Evolutionary conservation across 371 early-diverging fungal species (phyloP), one percentile per base, ranked within the genome.

Genomic region (Apophysomyces sp.): DNA sequence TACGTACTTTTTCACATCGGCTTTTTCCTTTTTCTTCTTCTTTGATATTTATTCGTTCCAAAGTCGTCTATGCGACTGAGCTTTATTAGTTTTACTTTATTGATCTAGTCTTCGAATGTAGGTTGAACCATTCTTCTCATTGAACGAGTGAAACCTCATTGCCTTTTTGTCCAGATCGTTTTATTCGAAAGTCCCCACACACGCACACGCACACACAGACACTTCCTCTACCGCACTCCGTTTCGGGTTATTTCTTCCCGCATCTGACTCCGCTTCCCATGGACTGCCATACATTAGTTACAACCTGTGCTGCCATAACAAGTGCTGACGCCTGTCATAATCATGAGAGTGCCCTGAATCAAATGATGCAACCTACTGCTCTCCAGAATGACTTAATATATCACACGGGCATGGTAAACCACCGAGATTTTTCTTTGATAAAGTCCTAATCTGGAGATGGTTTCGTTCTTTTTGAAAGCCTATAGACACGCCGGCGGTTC

Each of bases 101-200:
- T 44, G 49, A 44, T 44, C 49, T 44, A 44, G 24, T 16, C 21
- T 21, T 44, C 49, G 49, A 44, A 44, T 44, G 49, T 44, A 44
- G 49, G 49, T 16, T 8, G 21, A 18, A 11, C 8, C 9, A 4
- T 16, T 21, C 9, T 44, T 21, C 21, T 16, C 49, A 44, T 44
- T n/a, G 18, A n/a, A 44, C 21, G 4, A n/a, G 8, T 21, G 6
- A 18, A 9, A 18, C 7, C 49, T 44, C 49, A 44, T 44, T n/a
- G n/a, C 49, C n/a, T n/a, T n/a, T n/a, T n/a, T 44, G 21, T 44
- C 21, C 21, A 44, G 49, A 44, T 44, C 49, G 9, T 11, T 37
- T 44, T 44, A 44, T 44, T 44, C 49, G 49, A 44, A n/a, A 44
- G 24, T n/a, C n/a, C n/a, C n/a, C n/a, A n/a, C n/a, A n/a, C n/a